Base-by-base conservation (phyloP, 1,284 basidiomycete species). In the Quambalaria eucalypti region DNA sequence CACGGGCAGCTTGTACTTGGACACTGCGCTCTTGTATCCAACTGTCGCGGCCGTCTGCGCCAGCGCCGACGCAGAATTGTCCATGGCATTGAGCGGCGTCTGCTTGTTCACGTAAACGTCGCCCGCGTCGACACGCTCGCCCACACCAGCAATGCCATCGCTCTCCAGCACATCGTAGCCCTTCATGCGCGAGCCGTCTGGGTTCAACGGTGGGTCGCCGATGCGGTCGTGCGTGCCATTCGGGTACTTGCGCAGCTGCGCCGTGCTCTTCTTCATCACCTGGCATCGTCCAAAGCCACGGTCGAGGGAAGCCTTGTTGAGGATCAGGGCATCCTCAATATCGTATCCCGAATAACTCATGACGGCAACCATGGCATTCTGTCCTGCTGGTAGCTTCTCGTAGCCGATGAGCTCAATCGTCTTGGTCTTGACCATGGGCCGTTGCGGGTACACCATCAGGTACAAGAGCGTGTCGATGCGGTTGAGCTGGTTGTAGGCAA, bases 311-410 rank as follows among this genome's bases (percentile, higher is more conserved):
- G 67, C 70, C 54, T 87, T 90, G 78, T 99, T 99, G 56, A 96
- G 79, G 70, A 99, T 95, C 55, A 99, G 80, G 1, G 95, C 95
- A 78, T 99, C 95, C 78, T 99, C 95, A 61, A 98, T 98, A 81
- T 99, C 95, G 77, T 99, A 99, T 28, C 95, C 95, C 2, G 91
- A 96, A 78, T 88, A 99, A 73, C 88, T 91, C 95, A 98, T 98
- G 63, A 99, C 91, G 2, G 93, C 96, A 39, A 99, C 89, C 0
- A 87, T 98, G 4, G 93, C 95, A 74, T 99, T 99, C 78, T 98
- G 92, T 4, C 95, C 95, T 2, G 95, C 95, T 0, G 95, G 95
- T 6, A 99, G 82, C 63, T 87, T 86, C 78, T 98, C 92, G 76
- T 98, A 99, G 0, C 92, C 93, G 54, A 97, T 84, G 52, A 98